Base-by-base conservation (phyloP, 441 rosid species). In the Pelargonium myrrhifolium region DNA sequence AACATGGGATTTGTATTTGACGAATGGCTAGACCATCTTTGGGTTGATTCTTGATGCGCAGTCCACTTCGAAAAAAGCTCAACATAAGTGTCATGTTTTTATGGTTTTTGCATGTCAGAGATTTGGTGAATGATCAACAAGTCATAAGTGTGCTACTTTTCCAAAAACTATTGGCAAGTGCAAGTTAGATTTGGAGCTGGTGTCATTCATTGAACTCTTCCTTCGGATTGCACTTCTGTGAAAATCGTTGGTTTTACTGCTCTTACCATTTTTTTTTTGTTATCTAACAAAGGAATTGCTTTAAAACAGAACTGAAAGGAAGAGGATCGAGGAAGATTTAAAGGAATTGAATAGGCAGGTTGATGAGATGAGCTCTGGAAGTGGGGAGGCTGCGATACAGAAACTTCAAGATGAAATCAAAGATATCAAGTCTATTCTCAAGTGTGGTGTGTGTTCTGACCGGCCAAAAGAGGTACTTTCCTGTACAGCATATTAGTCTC, bases 361-460 rank as follows among this genome's bases (percentile, higher is more conserved):
- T 71, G 85, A 75, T 9, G 92, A 88, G 81, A 55, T 94, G 81
- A 78, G 76, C 61, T 82, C 93, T 49, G 94, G 90, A 80, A 88
- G 75, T 24, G 90, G 88, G 62, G 99, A 92, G 82, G 92, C 91
- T 35, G 91, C 93, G 18, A 83, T 90, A 74, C 83, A 82, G 80
- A 86, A 84, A 79, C 91, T 94, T 21, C 97, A 89, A 78, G 96
- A 89, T 59, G 97, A 92, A 68, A 83, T 94, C 69, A 89, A 84
- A 55, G 90, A 81, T 53, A 92, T 90, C 83, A 92, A 89, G 79
- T 77, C 90, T 39, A 86, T 89, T 47, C 94, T 94, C 66, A 94
- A 92, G 78, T 94, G 99, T 71, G 86, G 98, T 6, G 98, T 94
- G 61, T 94, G 99, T 77, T 89, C 84, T 45, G 99, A 92, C 82